Evolutionary conservation across 2,329 filamentous ascomycete species (phyloP).

Genomic region (Elsinoe arachidis): DNA sequence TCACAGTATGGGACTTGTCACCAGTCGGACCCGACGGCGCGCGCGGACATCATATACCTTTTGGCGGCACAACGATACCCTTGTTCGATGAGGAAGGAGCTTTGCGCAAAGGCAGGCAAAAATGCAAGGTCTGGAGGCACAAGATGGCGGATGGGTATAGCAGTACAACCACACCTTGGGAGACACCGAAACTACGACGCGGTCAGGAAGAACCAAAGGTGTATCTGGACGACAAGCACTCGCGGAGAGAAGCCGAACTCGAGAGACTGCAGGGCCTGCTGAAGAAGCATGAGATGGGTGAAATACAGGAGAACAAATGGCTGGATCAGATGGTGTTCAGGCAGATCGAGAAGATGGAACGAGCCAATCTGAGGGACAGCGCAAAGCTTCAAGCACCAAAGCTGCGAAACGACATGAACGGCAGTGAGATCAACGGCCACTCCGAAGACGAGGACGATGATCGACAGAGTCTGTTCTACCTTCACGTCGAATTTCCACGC

Average conservation of each 20-base stretch:
- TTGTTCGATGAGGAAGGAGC: constrained; percentile 93
- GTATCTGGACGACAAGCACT: constrained; percentile 27
- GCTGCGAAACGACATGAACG: neutral
- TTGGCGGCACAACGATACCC: constrained; percentile 84
- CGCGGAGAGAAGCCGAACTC: constrained; percentile 55
- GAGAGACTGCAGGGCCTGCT: constrained; percentile 82
- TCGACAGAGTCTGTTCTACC: constrained; percentile 61
- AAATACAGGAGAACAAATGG: constrained; percentile 89
- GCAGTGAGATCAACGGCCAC: constrained; percentile 25
- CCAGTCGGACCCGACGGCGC: constrained; percentile 63
- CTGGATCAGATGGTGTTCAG: constrained; percentile 90
- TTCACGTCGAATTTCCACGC: constrained; percentile 84
- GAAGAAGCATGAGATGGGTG: constrained; percentile 97
- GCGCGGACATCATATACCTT: constrained; percentile 73
- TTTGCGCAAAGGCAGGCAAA: constrained; percentile 82
- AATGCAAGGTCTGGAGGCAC: constrained; percentile 76
- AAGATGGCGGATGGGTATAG: constrained; percentile 78
- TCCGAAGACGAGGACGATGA: constrained; percentile 30
- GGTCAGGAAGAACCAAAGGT: constrained; percentile 54
- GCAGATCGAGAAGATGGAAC: constrained; percentile 63
- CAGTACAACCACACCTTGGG: constrained; percentile 67
- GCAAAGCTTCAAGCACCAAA: constrained; percentile 12
- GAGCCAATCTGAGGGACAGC: constrained; percentile 32
- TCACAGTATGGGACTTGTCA: constrained; percentile 92
- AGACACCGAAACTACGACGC: constrained; percentile 47